Conservation (phyloP, 2,329 filamentous ascomycete genomes). For the Penicillium sp. region DNA sequence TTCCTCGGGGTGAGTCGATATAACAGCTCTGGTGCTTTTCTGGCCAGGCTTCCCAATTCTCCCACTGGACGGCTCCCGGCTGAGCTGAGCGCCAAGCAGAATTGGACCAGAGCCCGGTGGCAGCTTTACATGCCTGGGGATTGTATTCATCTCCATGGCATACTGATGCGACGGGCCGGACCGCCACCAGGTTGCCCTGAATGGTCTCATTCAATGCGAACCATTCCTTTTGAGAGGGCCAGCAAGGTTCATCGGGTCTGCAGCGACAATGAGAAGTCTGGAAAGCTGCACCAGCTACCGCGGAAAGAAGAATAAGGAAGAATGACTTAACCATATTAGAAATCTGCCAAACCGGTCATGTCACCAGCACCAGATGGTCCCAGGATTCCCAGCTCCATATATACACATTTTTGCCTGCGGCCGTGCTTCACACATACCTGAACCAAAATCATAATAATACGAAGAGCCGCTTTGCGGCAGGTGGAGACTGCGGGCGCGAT, state of each 20-base stretch:
- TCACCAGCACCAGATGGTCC: too few relatives aligned
- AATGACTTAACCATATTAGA: slow-evolving; percentile 3
- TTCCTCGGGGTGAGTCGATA: slow-evolving; percentile 25
- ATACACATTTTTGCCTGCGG: too few relatives aligned
- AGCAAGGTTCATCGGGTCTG: slow-evolving; percentile 34
- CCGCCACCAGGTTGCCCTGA: slow-evolving; percentile 36
- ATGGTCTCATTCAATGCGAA: slow-evolving; percentile 37
- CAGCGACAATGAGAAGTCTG: slow-evolving; percentile 23
- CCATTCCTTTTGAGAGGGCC: slow-evolving; percentile 40
- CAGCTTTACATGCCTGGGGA: slow-evolving; percentile 15
- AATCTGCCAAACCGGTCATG: background rate
- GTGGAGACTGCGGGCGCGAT: too few relatives aligned
- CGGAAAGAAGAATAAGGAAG: slow-evolving; percentile 3
- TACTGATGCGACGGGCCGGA: slow-evolving; percentile 31
- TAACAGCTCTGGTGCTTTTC: slow-evolving; percentile 38
- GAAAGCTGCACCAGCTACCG: slow-evolving; percentile 1
- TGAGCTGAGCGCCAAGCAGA: slow-evolving; percentile 38
- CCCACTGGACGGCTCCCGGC: slow-evolving; percentile 38
- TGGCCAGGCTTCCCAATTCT: slow-evolving; percentile 43
- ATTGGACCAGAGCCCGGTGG: slow-evolving; percentile 19
- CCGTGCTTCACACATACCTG: too few relatives aligned
- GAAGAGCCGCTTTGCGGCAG: too few relatives aligned
- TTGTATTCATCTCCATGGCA: slow-evolving; percentile 28
- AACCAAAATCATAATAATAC: too few relatives aligned
- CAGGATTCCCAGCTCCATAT: too few relatives aligned